Conservation (phyloP, 495 filamentous ascomycete species). For the Apiosordaria backusii region DNA sequence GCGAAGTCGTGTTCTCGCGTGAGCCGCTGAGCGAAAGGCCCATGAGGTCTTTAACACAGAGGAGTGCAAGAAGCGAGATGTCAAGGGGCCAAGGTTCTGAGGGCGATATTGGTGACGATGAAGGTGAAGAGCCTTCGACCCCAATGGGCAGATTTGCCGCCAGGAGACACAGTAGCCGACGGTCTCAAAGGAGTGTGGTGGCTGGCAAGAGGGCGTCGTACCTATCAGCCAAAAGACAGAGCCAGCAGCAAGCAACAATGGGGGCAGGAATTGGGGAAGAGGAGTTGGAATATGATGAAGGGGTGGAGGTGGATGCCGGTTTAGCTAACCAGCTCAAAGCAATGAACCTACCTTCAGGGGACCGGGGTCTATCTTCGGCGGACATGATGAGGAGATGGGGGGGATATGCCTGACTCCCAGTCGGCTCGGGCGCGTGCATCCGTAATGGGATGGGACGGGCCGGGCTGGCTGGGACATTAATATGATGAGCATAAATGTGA, state of each 20-base stretch:
- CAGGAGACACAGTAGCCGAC: not conserved
- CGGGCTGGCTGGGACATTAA: not conserved
- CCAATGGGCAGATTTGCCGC: not conserved
- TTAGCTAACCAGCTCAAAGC: not conserved
- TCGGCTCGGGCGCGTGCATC: not conserved
- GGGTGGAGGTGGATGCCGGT: not conserved
- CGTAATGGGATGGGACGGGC: not conserved
- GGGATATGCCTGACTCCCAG: not conserved
- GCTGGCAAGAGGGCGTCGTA: not conserved
- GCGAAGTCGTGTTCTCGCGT: slow-evolving; percentile 20
- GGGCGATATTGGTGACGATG: not conserved
- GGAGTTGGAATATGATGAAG: not conserved
- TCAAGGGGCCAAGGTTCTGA: not conserved
- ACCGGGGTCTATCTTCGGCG: not conserved
- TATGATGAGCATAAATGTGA: not conserved
- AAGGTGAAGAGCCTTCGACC: not conserved
- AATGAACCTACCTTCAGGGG: not conserved
- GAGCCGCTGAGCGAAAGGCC: not conserved
- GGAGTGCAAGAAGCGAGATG: not conserved
- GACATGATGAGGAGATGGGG: slow-evolving; percentile 4
- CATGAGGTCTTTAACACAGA: not conserved
- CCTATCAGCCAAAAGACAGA: not conserved
- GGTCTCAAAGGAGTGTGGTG: not conserved
- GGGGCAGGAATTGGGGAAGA: not conserved
- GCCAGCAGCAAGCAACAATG: not conserved